A percentile compares a stretch with the other conserved stretches of the same genome.
These are phyloP conservation scores for Alternaria brassicae DNA, from an alignment of 2,329 filamentous ascomycete genomes.

Conservation along the genomic window DNA sequence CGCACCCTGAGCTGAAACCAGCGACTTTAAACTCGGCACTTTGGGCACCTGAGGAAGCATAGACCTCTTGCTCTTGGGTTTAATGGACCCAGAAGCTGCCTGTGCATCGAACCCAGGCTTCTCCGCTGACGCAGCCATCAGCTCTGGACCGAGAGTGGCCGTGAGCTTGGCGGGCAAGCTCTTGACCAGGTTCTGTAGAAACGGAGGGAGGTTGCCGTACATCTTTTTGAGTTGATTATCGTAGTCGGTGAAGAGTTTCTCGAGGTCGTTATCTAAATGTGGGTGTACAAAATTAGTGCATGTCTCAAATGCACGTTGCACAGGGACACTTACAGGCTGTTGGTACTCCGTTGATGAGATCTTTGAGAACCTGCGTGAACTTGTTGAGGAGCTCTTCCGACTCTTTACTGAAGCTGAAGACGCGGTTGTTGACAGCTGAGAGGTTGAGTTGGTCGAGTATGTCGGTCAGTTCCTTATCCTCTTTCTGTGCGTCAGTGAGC, in stretches of 20 bases:
- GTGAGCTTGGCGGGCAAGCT: slow-evolving; percentile 84
- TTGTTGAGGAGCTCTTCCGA: slow-evolving; percentile 80
- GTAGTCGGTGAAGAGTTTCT: slow-evolving; percentile 68
- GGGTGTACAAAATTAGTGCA: too few species aligned
- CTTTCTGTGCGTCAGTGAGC: slow-evolving; percentile 56
- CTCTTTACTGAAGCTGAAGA: slow-evolving; percentile 83
- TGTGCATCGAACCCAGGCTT: slow-evolving; percentile 60
- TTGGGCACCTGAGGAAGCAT: slow-evolving; percentile 66
- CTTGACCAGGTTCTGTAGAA: slow-evolving; percentile 85
- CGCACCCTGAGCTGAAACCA: slow-evolving; percentile 87
- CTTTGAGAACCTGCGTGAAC: slow-evolving; percentile 91
- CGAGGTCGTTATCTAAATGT: slow-evolving; percentile 91
- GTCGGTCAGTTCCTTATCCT: slow-evolving; percentile 75
- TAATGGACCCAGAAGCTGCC: slow-evolving; percentile 26
- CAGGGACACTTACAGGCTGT: too few species aligned
- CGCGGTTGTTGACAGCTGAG: slow-evolving; percentile 81
- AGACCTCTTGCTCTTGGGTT: slow-evolving; percentile 58
- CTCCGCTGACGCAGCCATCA: slow-evolving; percentile 80
- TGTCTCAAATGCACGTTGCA: too few species aligned
- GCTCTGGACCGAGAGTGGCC: slow-evolving; percentile 75
- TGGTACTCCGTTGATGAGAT: slow-evolving; percentile 89
- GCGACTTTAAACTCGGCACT: slow-evolving; percentile 75
- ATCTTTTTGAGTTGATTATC: slow-evolving; percentile 69
- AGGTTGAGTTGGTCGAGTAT: slow-evolving; percentile 87
- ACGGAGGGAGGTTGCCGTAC: slow-evolving; percentile 73